Base-by-base conservation (phyloP, 2,329 filamentous ascomycete species). In the Aspergillus persii region DNA sequence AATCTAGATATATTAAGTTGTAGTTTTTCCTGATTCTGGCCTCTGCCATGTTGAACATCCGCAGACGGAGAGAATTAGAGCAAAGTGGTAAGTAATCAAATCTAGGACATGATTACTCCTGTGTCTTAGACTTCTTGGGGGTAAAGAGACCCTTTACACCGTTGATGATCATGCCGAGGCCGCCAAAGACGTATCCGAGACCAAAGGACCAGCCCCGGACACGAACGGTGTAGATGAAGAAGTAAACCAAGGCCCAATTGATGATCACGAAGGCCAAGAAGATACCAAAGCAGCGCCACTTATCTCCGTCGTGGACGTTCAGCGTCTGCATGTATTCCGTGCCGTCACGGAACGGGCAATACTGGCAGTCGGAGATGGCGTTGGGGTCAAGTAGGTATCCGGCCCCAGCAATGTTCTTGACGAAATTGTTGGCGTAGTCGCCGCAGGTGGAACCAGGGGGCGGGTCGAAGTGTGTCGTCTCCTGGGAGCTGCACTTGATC, bases 171-270 rank as follows among this genome's bases (percentile, higher is more conserved):
- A 76, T 79, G 2, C 80, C 82, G n/a, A 80, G 53, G 2, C 63
- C 64, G 2, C 79, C 77, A 69, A 87, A 87, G 2, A 89, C 29
- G 48, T 75, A 76, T 0, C 84, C 84, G 59, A 91, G 80, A 0
- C 89, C 89, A 73, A 92, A 92, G 26, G 76, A 84, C 88, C 88
- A 92, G 7, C 87, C 84, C 63, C 82, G 83, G 56, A 92, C 84
- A 18, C 89, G 81, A 6, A 91, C 87, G 2, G 85, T 88, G 75
- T 89, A 92, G 58, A 92, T 86, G 69, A 92, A 91, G 75, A 91
- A 90, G 71, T 90, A 90, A 1, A 91, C 88, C 56, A 92, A 73
- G 46, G 82, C 76, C 86, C 86, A 91, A 69, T 91, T 92, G 53
- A 84, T 87, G 12, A 89, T 76, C 54, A 84, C 85, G 71, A 91